These are phyloP conservation scores for Calophaca sinica DNA, from an alignment of 306 rosid genomes.

Conservation along the genomic window DNA sequence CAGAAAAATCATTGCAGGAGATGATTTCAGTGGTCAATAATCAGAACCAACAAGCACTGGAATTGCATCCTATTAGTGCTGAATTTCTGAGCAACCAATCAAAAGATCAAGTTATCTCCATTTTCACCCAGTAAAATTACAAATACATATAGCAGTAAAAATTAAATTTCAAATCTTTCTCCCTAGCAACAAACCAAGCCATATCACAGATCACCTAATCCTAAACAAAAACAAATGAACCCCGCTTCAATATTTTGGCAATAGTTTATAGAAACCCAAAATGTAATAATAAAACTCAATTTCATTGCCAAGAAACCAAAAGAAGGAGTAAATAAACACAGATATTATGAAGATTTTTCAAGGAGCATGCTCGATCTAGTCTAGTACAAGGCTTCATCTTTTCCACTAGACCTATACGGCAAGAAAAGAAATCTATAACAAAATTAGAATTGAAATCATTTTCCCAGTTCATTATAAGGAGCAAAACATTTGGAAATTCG, in stretches of 20 bases:
- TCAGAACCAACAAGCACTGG: constrained; percentile 24
- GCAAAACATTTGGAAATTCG: background rate
- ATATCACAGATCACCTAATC: constrained; percentile 41
- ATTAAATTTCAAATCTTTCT: constrained; percentile 38
- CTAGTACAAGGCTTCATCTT: constrained; percentile 11
- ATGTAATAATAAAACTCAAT: constrained; percentile 26
- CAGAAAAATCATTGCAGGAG: constrained; percentile 14
- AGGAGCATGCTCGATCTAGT: constrained; percentile 39
- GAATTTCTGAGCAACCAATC: constrained; percentile 31
- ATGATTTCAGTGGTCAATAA: constrained; percentile 20
- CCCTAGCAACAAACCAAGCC: constrained; percentile 38
- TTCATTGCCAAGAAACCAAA: constrained; percentile 38
- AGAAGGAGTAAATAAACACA: constrained; percentile 11
- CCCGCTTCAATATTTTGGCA: constrained; percentile 21
- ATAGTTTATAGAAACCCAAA: constrained; percentile 27
- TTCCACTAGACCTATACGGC: constrained; percentile 36
- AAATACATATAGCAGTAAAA: constrained; percentile 16
- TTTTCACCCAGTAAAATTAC: constrained; percentile 21
- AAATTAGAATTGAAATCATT: background rate
- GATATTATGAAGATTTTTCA: background rate
- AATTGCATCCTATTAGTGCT: background rate
- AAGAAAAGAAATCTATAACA: constrained; percentile 10
- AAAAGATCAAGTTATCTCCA: background rate
- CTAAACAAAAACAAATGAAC: constrained; percentile 31
- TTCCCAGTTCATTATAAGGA: constrained; percentile 15